Base-by-base conservation (phyloP, 441 rosid species). In the Caryocar brasiliense region DNA sequence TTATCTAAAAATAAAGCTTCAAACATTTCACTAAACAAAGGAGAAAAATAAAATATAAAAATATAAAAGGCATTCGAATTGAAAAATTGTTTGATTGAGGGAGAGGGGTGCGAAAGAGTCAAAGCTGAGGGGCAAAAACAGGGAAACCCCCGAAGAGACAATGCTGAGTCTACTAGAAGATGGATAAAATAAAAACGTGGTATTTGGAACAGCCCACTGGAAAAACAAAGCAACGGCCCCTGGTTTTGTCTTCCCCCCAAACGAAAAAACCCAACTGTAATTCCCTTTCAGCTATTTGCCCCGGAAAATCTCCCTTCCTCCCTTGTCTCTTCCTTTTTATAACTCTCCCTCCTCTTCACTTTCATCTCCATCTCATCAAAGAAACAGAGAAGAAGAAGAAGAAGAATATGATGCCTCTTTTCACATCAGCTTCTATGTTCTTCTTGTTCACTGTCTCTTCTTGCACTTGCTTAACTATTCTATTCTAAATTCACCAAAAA, bases 121-220 rank as follows among this genome's bases (percentile, higher is more conserved):
- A n/a, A 41, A 36, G 23, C 5, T 1, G 6, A 33, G 40, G 75
- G 75, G 41, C 40, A 56, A 61, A 68, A 38, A 20, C 1, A 3
- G 38, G 14, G 44, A 45, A 0, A 7, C 1, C 3, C 0, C 21
- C 11, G 18, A 18, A 20, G 37, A 7, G 5, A 5, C 13, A 20
- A 14, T n/a, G 24, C 11, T 32, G 7, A 35, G 27, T 4, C 18
- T 7, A 8, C 2, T n/a, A 17, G 20, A n/a, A 54, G 2, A 9
- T 3, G 8, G 23, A 50, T 0, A 40, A 1, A 17, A 23, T 10
- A 38, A 23, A 62, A 68, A 65, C 46, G 86, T 75, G 91, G 84
- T 79, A 74, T 71, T 68, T 65, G 50, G 71, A 73, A 64, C 52
- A 79, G 96, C 98, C 95, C 98, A 90, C 70, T 17, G 90, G 66